These are phyloP conservation scores for Cyberlindnera lachancei DNA, from an alignment of 805 yeast genomes.

Conservation along the genomic window DNA sequence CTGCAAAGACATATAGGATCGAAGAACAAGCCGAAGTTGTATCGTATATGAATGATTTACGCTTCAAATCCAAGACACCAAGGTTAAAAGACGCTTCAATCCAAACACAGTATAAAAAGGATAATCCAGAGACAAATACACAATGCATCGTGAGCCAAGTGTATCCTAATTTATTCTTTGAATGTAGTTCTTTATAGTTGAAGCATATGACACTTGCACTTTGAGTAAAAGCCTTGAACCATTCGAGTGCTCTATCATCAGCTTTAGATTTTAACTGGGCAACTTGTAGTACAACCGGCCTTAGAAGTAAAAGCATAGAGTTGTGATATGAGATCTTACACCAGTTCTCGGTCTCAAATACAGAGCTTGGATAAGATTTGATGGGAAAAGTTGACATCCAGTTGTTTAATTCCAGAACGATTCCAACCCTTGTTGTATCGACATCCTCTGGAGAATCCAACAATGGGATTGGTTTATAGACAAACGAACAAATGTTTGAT, in stretches of 20 bases:
- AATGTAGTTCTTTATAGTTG: slow-evolving; percentile 22
- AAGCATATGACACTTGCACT: slow-evolving; percentile 25
- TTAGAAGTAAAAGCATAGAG: slow-evolving; percentile 23
- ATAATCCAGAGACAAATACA: slow-evolving; percentile 24
- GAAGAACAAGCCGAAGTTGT: slow-evolving; percentile 25
- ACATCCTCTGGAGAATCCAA: slow-evolving; percentile 13
- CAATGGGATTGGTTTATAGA: slow-evolving; percentile 23
- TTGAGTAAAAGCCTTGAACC: slow-evolving; percentile 28
- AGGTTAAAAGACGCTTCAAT: slow-evolving; percentile 17
- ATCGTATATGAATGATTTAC: slow-evolving; percentile 21
- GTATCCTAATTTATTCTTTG: slow-evolving; percentile 21
- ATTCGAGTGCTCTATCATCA: slow-evolving; percentile 20
- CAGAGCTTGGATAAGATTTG: slow-evolving; percentile 19
- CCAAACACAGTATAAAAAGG: slow-evolving; percentile 28
- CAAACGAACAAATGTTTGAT: slow-evolving; percentile 27
- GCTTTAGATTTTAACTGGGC: slow-evolving; percentile 6
- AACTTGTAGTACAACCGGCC: slow-evolving; percentile 26
- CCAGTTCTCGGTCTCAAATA: slow-evolving; percentile 28
- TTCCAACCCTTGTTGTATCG: slow-evolving; percentile 24
- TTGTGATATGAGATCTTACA: slow-evolving; percentile 28
- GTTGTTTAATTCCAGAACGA: slow-evolving; percentile 25
- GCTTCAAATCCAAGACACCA: slow-evolving; percentile 20
- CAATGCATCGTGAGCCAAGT: slow-evolving; percentile 28
- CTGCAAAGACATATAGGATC: slow-evolving; percentile 24
- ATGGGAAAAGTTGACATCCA: slow-evolving; percentile 27